Percentiles rank a stretch among this genome's conserved stretches.
Conservation (phyloP, 352 stramenopile species). For the Blastocystis sp. region DNA sequence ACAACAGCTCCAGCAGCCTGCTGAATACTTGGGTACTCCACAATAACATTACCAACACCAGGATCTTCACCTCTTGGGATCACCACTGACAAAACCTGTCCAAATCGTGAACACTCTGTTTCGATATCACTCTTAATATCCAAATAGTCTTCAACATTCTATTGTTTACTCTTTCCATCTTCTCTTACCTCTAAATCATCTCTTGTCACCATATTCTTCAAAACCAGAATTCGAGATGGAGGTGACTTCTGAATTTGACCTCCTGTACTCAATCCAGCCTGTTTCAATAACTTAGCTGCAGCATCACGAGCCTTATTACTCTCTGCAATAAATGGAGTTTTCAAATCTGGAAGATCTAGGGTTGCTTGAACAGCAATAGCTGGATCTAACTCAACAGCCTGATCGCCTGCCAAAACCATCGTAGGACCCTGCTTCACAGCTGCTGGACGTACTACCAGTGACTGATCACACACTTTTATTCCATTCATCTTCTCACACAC, state of each 20-base stretch:
- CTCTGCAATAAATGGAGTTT: constrained; percentile 14
- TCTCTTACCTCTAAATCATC: constrained; percentile 46
- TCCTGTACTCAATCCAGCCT: constrained; percentile 51
- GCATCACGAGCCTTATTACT: constrained; percentile 28
- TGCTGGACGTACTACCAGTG: constrained; percentile 65
- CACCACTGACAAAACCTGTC: constrained; percentile 56
- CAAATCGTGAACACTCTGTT: constrained; percentile 52
- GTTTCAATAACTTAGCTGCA: constrained; percentile 46
- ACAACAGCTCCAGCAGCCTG: constrained; percentile 47
- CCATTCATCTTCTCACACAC: constrained; percentile 69
- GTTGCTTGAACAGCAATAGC: neutral
- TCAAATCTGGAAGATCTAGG: constrained; percentile 43
- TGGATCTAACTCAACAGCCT: constrained; percentile 34
- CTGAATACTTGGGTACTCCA: constrained; percentile 61
- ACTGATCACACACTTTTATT: constrained; percentile 75
- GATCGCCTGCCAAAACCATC: neutral
- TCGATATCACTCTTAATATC: constrained; percentile 62
- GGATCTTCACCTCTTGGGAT: constrained; percentile 43
- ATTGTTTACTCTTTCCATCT: neutral
- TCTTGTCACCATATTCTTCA: constrained; percentile 60
- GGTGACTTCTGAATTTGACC: constrained; percentile 56
- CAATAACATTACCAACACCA: constrained; percentile 57
- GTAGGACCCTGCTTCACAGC: constrained; percentile 16
- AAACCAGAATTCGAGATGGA: constrained; percentile 31
- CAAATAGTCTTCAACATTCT: constrained; percentile 60